Evolutionary conservation across 2,329 filamentous ascomycete species (phyloP), one percentile per base, ranked within the genome.

Genomic region (Fonsecaea erecta): DNA sequence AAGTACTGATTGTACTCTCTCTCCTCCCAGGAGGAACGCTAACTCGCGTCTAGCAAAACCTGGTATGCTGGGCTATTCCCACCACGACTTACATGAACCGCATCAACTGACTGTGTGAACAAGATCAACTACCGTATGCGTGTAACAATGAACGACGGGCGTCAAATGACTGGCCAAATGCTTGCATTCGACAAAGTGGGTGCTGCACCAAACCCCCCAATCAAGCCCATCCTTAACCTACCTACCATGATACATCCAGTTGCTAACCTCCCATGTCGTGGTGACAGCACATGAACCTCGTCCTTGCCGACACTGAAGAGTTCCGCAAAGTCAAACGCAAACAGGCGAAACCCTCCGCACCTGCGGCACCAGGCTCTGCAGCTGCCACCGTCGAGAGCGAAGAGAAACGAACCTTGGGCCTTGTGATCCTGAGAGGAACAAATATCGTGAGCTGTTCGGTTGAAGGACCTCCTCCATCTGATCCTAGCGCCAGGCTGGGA

Each of bases 61-160:
- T 88, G 77, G 86, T 88, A 83, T 81, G 85, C 28, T 9, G 16
- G 12, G 35, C 21, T 54, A 18, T 9, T 21, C n/a, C 34, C 1
- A 24, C 24, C 35, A 28, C 24, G 40, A 62, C 26, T 9, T 48
- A 34, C 40, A 26, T 28, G 18, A 24, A 52, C 21, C 8, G 32
- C 43, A 4, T 21, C 32, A 12, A 21, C 48, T 43, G 14, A 54
- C 61, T 57, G 62, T 52, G 66, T 52, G 32, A 7, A 51, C 46
- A 53, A 98, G 95, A 96, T 99, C 86, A 98, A 99, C 84, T 98
- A 96, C 85, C 92, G 94, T 81, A 98, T 99, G 93, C 90, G 94
- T 77, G 90, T 97, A 71, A 98, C 93, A 63, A 86, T 99, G 78
- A 92, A 92, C 76, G 95, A 99, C 82, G 92, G 92, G 71, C 89